Percentiles rank a stretch among this genome's conserved stretches.
phyloP scores from a whole-genome alignment of 768 basidiomycete species.

The Suillus discolor region DNA sequence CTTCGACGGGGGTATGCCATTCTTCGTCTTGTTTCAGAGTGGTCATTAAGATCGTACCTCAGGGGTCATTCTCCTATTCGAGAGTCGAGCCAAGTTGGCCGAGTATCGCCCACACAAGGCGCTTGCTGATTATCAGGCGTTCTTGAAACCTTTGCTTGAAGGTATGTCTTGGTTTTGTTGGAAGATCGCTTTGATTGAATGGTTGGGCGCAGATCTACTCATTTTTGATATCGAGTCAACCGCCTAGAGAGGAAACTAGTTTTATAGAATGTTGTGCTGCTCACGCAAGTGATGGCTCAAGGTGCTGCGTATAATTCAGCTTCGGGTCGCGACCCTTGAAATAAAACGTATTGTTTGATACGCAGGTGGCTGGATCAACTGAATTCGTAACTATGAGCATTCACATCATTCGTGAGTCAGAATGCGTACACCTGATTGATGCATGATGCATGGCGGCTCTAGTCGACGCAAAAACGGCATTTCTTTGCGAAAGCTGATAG shows the following conservation, averaged over 20 bases:
- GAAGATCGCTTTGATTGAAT: neutral
- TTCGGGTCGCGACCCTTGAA: neutral
- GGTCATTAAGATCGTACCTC: neutral
- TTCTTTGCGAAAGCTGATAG: neutral
- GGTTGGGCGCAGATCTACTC: constrained; percentile 17
- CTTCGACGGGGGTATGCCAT: constrained; percentile 25
- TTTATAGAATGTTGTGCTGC: neutral
- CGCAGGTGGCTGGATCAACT: constrained; percentile 5
- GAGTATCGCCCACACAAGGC: constrained; percentile 19
- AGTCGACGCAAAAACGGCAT: neutral
- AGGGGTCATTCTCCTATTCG: constrained; percentile 28
- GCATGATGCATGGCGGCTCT: no score
- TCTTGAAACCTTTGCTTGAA: constrained; percentile 17
- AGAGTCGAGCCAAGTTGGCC: constrained; percentile 18
- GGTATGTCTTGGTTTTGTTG: constrained; percentile 12
- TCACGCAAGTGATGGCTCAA: constrained; percentile 9
- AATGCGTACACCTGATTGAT: neutral
- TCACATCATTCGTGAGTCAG: neutral
- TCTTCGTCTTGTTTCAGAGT: neutral
- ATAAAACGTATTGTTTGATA: no score
- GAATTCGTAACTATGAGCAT: neutral
- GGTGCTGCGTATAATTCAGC: constrained; percentile 6
- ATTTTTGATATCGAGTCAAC: constrained; percentile 25
- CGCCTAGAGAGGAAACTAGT: constrained; percentile 10
- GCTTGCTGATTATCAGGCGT: constrained; percentile 14